A percentile compares a stretch with the other conserved stretches of the same genome.
Conservation (phyloP, 2,329 filamentous ascomycete species). For the Phialophora chinensis region DNA sequence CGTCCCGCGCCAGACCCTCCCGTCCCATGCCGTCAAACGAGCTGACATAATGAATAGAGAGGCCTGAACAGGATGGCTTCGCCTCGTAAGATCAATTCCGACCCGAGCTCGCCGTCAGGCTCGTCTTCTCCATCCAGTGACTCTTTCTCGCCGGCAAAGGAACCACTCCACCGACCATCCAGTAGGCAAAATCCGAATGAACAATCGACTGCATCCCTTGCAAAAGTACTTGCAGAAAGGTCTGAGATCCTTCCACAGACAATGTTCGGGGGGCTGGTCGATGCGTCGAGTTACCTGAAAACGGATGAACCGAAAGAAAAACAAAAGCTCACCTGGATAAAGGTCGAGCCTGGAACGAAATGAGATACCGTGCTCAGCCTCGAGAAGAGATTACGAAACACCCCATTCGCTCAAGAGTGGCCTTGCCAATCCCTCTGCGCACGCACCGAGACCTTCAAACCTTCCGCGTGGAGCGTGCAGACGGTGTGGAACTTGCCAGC, state of each 20-base stretch:
- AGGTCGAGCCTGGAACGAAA: slow-evolving; percentile 20
- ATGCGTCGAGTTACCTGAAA: slow-evolving; percentile 24
- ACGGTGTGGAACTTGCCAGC: neutral
- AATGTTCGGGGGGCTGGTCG: slow-evolving; percentile 29
- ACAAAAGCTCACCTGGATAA: slow-evolving; percentile 22
- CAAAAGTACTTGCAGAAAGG: slow-evolving; percentile 16
- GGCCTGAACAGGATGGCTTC: neutral
- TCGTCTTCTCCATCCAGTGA: slow-evolving; percentile 8
- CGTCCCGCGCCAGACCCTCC: neutral
- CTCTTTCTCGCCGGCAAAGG: slow-evolving; percentile 7
- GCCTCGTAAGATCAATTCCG: neutral
- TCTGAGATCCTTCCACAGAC: slow-evolving; percentile 16
- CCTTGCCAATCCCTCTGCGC: neutral
- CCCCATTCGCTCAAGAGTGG: neutral
- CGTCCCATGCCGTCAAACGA: neutral
- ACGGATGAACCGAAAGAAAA: slow-evolving; percentile 10
- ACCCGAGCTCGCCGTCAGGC: neutral
- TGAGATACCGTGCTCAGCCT: neutral
- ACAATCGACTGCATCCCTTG: slow-evolving; percentile 18
- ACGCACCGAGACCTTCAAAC: neutral
- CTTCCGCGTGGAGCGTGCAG: neutral
- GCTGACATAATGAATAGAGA: neutral
- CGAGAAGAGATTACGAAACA: neutral
- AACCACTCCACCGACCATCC: neutral
- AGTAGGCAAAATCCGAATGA: slow-evolving; percentile 8